Evolutionary conservation across 352 stramenopile species (phyloP), one percentile per base, ranked within the genome.

Genomic region (Blastocystis sp.): DNA sequence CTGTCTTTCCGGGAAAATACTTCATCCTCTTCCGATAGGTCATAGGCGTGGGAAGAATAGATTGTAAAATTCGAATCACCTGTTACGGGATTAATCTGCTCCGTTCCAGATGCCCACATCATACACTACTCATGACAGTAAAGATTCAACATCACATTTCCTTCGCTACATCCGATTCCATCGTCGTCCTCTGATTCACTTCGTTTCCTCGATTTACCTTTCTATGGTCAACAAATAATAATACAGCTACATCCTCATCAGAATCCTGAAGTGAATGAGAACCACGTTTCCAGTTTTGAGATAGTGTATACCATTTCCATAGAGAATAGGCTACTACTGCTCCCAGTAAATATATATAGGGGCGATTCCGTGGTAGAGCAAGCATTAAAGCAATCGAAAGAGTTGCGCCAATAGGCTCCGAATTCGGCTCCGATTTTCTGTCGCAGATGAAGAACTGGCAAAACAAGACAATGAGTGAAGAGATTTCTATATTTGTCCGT

Each of bases 21-120:
- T 29, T 83, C 71, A 27, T 83, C 71, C 29, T 83, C 71, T 32
- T 83, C 71, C 1, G 71, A 83, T 12, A 83, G 43, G 54, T 83
- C 71, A 43, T 83, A 83, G 27, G 71, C 71, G 27, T 83, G 71
- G n/a, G 71, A 83, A 21, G 71, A 83, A 27, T 42, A 32, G 66
- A 83, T 83, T 4, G 71, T 83, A 27, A 83, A 83, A 66, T 14
- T 59, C 43, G 35, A 37, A 43, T 74, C 63, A 37, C 12, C 63
- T n/a, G 16, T 14, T 4, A 46, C 11, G 27, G 16, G 19, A 21
- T 46, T 74, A 37, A 54, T 32, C 21, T 29, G 27, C 14, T 37
- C 29, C 27, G 63, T 74, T 51, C 54, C 54, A 61, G 19, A n/a
- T 61, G 19, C 54, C 19, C 3, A 32, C 54, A 61, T 32, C 21